Evolutionary conservation across 148 eudicot genomes (phyloP).

Genomic region (Mesembryanthemum crystallinum): DNA sequence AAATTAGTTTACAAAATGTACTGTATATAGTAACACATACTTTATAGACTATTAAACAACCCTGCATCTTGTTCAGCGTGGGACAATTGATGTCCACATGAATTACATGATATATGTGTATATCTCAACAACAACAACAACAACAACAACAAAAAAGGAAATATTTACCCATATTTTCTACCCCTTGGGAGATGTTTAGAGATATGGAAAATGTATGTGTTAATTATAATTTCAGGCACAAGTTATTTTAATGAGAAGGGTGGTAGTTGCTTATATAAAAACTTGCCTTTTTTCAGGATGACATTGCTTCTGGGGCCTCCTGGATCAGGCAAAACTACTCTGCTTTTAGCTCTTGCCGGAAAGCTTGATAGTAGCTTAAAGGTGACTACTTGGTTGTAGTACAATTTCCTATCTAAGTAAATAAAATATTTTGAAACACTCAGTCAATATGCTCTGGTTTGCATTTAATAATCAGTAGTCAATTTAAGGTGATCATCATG

Average conservation of each 20-base stretch:
- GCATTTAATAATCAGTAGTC: not conserved
- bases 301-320: conserved; percentile 94
- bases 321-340: conserved; percentile 81
- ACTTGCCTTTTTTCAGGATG: conserved; percentile 50
- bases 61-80: not conserved
- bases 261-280: not conserved
- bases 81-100: not conserved
- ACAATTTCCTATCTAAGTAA: not conserved
- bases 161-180: not conserved
- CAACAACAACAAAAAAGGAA: no score
- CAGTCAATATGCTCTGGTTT: not conserved
- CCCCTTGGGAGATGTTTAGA: not conserved
- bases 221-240: not conserved
- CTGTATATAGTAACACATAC: not conserved
- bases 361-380: conserved; percentile 64
- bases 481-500: not conserved
- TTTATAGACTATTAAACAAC: not conserved
- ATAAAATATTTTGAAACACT: not conserved
- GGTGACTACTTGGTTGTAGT: conserved; percentile 35
- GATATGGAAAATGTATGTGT: not conserved
- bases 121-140: not conserved
- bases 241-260: not conserved
- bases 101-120: not conserved
- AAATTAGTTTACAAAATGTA: not conserved
- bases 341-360: conserved; percentile 80